Evolutionary conservation across 352 stramenopile genomes (phyloP), one percentile per base, ranked within the genome.

Genomic region (Phytophthora kernoviae): DNA sequence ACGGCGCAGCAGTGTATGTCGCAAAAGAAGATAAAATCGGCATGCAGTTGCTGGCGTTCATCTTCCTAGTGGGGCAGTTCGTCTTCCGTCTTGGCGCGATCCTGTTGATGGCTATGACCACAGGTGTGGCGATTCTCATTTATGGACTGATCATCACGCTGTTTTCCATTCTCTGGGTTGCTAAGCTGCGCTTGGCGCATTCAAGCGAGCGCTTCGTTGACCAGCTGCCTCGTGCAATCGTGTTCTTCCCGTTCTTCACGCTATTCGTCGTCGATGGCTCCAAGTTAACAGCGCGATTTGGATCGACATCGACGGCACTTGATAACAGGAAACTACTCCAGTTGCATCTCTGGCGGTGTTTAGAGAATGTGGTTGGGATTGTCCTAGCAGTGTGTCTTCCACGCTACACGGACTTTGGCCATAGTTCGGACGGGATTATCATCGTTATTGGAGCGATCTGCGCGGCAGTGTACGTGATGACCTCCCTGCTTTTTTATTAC

Each of bases 171-270:
- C 12, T 71, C 1, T 70, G 50, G 52, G 72, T 63, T 20, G 53
- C 62, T 1, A 34, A 62, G 18, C 46, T 88, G 47, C 68, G 70
- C 7, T 65, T 86, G 18, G 73, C 82, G 11, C 71, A 84, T 42
- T 68, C 73, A 10, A 70, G 68, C 30, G 45, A 58, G 4, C 52
- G 59, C 18, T 71, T 45, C 10, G 27, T 60, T 5, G 63, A 71
- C 18, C 77, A 89, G 44, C 44, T 88, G 15, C 67, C 70, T 47
- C 68, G 67, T 2, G 76, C 79, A 6, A 15, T 88, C 17, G 40
- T 89, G 9, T 84, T 86, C 58, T 89, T 91, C 53, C 77, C 81
- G 15, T 77, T 91, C 42, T 91, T 81, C 59, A 81, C 75, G 30
- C 51, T 91, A 40, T 91, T 91, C 26, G 54, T 77, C 17, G 40